phyloP scores from a whole-genome alignment of 495 filamentous ascomycete genomes.

The Penicillium taxi region DNA sequence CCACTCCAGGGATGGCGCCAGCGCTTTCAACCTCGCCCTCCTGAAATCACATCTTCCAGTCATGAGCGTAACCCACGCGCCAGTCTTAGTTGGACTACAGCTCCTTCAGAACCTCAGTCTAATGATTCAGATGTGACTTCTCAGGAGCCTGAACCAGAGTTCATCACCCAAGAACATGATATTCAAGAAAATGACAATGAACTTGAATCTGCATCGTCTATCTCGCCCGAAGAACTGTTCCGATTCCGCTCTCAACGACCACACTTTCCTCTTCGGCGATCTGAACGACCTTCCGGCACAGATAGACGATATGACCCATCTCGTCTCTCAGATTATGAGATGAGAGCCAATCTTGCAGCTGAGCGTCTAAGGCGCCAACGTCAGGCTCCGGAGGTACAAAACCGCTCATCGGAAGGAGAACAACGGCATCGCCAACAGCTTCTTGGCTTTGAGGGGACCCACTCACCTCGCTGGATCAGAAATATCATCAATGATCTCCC shows the following conservation, averaged over 20 bases:
- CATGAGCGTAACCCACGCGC: slow-evolving; percentile 30
- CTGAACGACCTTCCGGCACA: slow-evolving; percentile 18
- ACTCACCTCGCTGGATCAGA: slow-evolving; percentile 37
- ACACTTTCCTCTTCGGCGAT: slow-evolving; percentile 25
- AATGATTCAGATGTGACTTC: slow-evolving; percentile 14
- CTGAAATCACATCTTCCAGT: slow-evolving; percentile 15
- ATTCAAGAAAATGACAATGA: slow-evolving; percentile 1
- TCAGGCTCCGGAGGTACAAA: slow-evolving; percentile 31
- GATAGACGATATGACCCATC: slow-evolving; percentile 26
- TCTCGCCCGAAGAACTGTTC: slow-evolving; percentile 12
- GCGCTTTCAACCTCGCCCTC: slow-evolving; percentile 30
- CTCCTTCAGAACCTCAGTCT: slow-evolving; percentile 28
- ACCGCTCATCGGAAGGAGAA: slow-evolving; percentile 26
- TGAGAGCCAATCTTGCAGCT: slow-evolving; percentile 34
- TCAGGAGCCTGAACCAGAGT: slow-evolving; percentile 11
- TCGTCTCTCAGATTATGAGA: slow-evolving; percentile 25
- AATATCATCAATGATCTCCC: slow-evolving; percentile 36
- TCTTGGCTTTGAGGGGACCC: slow-evolving; percentile 29
- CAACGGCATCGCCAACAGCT: slow-evolving; percentile 28
- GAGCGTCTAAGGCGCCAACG: slow-evolving; percentile 39
- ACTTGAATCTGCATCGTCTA: slow-evolving; percentile 2
- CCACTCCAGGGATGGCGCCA: slow-evolving; percentile 35
- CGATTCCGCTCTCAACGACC: slow-evolving; percentile 27
- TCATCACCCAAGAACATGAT: slow-evolving; percentile 5
- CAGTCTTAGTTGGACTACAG: slow-evolving; percentile 33